Base-by-base conservation (phyloP, 139 green algal species). In the Coelastrella sp. region DNA sequence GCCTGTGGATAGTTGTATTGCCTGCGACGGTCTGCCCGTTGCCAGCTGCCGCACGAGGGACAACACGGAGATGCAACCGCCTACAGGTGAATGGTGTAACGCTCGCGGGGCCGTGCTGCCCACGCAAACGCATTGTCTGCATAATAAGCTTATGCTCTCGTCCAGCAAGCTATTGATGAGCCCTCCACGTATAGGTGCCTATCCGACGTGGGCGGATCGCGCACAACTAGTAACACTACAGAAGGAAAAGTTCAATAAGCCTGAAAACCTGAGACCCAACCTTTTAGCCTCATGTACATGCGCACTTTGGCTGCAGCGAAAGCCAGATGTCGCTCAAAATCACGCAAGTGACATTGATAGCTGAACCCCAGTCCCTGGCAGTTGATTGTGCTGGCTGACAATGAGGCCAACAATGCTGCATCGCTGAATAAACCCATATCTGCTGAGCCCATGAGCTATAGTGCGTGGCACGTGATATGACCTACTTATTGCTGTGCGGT, bases 1-100 rank as follows among this genome's bases (percentile, higher is more conserved):
- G 85, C 27, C 89, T 90, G 87, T 97, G 95, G 15, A 97, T 91
- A 1, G 93, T 96, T 0, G 94, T 96, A 6, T 90, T 75, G 61
- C 82, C n/a, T 22, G 25, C 82, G 25, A 25, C n/a, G 8, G 61
- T 59, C 20, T 76, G 61, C 10, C 82, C 82, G 24, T 76, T 87
- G 9, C 57, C 24, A 87, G 82, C 60, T 25, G 58, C 61, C 27
- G 61, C 61, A 60, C 61, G 82, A 76, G 68, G 68, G 8, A 24
- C 68, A 24, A 76, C 68, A 76, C 68, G 68, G 19, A 24, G 17
- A 76, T 76, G 68, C 68, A 76, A 76, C 68, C 68, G 68, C 19
- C 19, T 76, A 25, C 15, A 27, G 68, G 68, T 76, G 19, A 76
- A 76, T 11, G 68, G 68, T 8, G 68, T 76, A 76, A 76, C 68